Evolutionary conservation across 1,139 yeast species (phyloP).

Genomic region (Sugiyamaella paludigena): DNA sequence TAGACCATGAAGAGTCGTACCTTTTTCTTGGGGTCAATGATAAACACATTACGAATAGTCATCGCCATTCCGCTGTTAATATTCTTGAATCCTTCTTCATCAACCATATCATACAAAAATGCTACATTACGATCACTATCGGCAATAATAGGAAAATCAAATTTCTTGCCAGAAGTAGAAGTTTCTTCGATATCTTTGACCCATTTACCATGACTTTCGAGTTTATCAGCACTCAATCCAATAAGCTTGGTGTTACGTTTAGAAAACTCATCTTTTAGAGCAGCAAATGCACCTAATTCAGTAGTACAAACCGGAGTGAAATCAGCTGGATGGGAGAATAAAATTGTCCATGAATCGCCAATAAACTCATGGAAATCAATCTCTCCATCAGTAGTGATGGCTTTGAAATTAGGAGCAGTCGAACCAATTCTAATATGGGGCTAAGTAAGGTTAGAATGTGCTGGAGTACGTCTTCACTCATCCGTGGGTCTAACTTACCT

Average conservation of each 20-base stretch:
- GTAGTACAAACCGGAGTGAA: slow-evolving; percentile 96
- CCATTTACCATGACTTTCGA: slow-evolving; percentile 78
- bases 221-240: slow-evolving; percentile 79
- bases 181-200: slow-evolving; percentile 83
- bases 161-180: slow-evolving; percentile 58
- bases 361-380: slow-evolving; percentile 78
- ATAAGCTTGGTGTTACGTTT: slow-evolving; percentile 78
- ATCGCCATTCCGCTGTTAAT: slow-evolving; percentile 63
- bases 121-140: slow-evolving; percentile 80
- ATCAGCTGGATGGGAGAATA: slow-evolving; percentile 92
- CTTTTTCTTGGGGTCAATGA: slow-evolving; percentile 84
- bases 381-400: slow-evolving; percentile 73
- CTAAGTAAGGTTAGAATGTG: too few species aligned
- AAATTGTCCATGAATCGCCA: slow-evolving; percentile 78
- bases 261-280: slow-evolving; percentile 76
- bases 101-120: slow-evolving; percentile 83
- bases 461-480: too few species aligned
- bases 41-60: slow-evolving; percentile 84
- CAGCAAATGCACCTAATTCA: slow-evolving; percentile 88
- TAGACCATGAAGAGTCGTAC: slow-evolving; percentile 78
- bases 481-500: slow-evolving; percentile 20
- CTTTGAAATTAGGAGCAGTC: slow-evolving; percentile 78
- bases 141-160: slow-evolving; percentile 83
- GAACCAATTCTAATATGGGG: slow-evolving; percentile 61
- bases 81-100: slow-evolving; percentile 80